These are phyloP conservation scores for Eucalyptus lansdowneana DNA, from an alignment of 345 rosid species.

Conservation along the genomic window DNA sequence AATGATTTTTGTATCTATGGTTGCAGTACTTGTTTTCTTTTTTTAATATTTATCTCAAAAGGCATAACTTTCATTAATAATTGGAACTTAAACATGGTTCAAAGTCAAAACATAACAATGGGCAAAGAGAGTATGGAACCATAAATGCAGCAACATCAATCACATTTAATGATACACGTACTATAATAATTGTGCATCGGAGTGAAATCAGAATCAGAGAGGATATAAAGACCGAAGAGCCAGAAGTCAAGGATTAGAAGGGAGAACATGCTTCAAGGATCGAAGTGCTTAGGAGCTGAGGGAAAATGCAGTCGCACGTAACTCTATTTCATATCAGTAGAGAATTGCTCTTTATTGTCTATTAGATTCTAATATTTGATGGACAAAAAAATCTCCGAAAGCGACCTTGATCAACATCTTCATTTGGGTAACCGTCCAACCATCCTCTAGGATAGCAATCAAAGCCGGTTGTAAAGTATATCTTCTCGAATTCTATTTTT, in stretches of 20 bases:
- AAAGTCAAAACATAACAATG: too few species aligned
- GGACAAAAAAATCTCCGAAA: neutral
- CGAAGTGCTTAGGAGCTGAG: neutral
- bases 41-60: too few species aligned
- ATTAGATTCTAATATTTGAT: neutral
- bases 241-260: neutral
- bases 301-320: neutral
- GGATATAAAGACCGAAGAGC: neutral
- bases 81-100: too few species aligned
- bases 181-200: neutral
- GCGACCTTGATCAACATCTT: too few species aligned
- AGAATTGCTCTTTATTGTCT: neutral
- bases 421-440: too few species aligned
- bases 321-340: neutral
- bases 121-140: neutral
- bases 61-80: too few species aligned
- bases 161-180: neutral
- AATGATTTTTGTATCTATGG: neutral
- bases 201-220: neutral
- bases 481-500: too few species aligned
- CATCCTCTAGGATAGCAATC: too few species aligned
- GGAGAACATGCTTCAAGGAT: neutral
- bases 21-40: too few species aligned
- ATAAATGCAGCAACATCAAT: neutral
- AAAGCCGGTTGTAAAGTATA: too few species aligned